Base-by-base conservation (phyloP, 768 basidiomycete species). In the Podaxis rugospora region DNA sequence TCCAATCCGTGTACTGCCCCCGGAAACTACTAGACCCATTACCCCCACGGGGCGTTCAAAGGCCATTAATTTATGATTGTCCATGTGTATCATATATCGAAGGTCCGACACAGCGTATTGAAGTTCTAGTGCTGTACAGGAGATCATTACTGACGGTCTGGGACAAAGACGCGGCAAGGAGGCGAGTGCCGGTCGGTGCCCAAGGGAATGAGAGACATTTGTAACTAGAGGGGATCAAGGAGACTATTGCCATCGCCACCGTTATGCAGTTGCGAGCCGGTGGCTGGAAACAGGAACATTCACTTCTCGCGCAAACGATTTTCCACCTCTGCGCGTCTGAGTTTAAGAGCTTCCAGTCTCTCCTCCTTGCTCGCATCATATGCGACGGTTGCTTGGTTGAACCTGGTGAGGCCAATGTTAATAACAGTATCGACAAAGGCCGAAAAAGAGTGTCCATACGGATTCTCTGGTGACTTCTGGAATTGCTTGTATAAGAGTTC, bases 381-480 rank as follows among this genome's bases (percentile, higher is more conserved):
- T 0, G 88, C 73, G 28, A 94, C 82, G 0, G 81, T 82, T 0
- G 77, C 78, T 73, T 96, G 94, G 72, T 96, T 96, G 79, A 90
- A 96, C 49, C 92, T 94, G 66, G 18, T 47, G 18, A 16, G 6
- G 55, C 52, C 63, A 51, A 21, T 25, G 13, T 37, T 39, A 36
- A 46, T 50, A 32, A 21, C 42, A 4, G 18, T 11, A 13, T 35
- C 18, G 57, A 37, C 55, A 25, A 47, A 49, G 49, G 57, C 52
- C 39, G 36, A 5, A 51, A 51, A 10, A 42, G 3, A 1, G 37
- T 39, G 36, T 16, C 73, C 89, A 69, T 75, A 95, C 94, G 95
- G 92, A 73, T 97, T 97, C 63, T 97, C 95, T 0, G 94, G 92
- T 1, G 92, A 88, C 73, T 97, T 98, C 73, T 97, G 92, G 86